phyloP scores from a whole-genome alignment of 2,329 filamentous ascomycete species.

The Myriangium duriaei region DNA sequence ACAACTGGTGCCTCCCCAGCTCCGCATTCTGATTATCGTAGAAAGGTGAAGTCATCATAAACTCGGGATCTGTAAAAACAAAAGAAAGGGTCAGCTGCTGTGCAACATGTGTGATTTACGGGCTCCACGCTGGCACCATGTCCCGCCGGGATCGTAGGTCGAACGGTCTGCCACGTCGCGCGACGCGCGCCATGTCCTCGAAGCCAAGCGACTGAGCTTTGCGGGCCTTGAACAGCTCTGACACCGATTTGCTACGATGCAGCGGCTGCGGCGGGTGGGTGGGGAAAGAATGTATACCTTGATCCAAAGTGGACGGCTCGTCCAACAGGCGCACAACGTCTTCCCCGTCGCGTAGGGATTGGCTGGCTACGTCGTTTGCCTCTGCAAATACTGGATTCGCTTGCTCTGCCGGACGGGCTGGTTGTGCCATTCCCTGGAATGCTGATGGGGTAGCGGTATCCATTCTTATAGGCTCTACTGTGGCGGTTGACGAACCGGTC shows the following conservation, averaged over 20 bases:
- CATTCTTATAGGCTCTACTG: too few relatives aligned
- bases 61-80: slow-evolving; percentile 15
- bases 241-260: background rate
- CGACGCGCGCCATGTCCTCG: too few relatives aligned
- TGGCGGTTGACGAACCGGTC: background rate
- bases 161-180: too few relatives aligned
- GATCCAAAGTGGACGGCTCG: slow-evolving; percentile 4
- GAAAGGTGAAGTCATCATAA: slow-evolving; percentile 18
- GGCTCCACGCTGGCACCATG: too few relatives aligned
- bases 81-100: background rate
- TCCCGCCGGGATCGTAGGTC: too few relatives aligned
- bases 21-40: slow-evolving; percentile 11
- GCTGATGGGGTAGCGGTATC: too few relatives aligned
- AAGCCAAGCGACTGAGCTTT: too few relatives aligned
- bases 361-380: background rate
- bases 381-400: background rate
- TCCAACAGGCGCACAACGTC: slow-evolving; percentile 7
- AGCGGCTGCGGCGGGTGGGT: background rate
- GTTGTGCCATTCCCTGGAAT: too few relatives aligned
- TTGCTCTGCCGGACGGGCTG: background rate
- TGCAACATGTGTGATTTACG: too few relatives aligned
- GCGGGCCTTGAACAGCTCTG: background rate
- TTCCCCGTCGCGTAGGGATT: slow-evolving; percentile 5
- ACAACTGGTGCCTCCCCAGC: slow-evolving; percentile 1
- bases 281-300: slow-evolving; percentile 6